Evolutionary conservation across 2,329 filamentous ascomycete genomes (phyloP), one percentile per base, ranked within the genome.

Genomic region (Bertia moriformis): DNA sequence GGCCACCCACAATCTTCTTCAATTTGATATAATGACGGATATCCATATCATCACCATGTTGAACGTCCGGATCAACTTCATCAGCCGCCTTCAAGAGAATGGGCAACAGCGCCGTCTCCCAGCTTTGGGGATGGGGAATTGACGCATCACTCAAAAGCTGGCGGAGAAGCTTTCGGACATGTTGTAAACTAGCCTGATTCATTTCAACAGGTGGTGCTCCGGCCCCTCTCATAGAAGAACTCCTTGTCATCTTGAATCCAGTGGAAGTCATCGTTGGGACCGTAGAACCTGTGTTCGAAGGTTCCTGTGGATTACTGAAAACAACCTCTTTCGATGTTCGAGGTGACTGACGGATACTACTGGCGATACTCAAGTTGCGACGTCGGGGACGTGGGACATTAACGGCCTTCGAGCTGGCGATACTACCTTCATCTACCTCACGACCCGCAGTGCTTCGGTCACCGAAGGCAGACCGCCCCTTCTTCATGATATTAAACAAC

Each of bases 21-120:
- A 98, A 62, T 55, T 98, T 98, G 45, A 98, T 86, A 52, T 95
- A 98, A 54, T 96, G 88, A 3, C 91, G 75, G 43, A 98, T 91
- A 54, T 98, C 91, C 69, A 98, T 96, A 52, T 91, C 84, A 55
- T 98, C 91, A 19, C 87, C 88, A 40, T 76, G 73, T 41, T 87
- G 81, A 35, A 95, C 84, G 55, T 96, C 84, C 1, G 91, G 91
- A 45, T 93, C 83, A 3, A 98, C 88, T 52, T 96, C 91, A 46
- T 95, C 87, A 0, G 89, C 93, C 45, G 88, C 91, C 48, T 83
- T 83, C 17, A 95, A 66, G 15, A 98, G 68, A 39, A 98, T 93
- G 0, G 91, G 91, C 38, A 95, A 71, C 12, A 98, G 65, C 0
- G 89, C 86, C 47, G 79, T 88, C 53, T 95, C 84, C 91, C 91